phyloP scores from a whole-genome alignment of 495 filamentous ascomycete genomes.

The Talaromyces wortmannii region DNA sequence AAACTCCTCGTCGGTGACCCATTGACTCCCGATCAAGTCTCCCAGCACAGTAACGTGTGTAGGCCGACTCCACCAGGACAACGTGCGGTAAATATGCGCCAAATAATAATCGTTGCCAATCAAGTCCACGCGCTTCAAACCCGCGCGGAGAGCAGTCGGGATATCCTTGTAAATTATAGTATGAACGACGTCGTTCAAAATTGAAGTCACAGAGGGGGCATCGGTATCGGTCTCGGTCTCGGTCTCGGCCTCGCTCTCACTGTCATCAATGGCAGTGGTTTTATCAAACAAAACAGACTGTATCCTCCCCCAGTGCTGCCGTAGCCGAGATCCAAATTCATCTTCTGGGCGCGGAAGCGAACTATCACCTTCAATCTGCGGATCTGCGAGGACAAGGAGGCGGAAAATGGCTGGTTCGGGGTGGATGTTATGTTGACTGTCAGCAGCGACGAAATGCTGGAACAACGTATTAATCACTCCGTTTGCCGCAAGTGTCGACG shows the following conservation, averaged over 20 bases:
- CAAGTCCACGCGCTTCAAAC: slow-evolving; percentile 76
- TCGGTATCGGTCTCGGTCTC: slow-evolving; percentile 7
- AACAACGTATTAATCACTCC: slow-evolving; percentile 40
- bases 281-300: slow-evolving; percentile 22
- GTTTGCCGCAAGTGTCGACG: slow-evolving; percentile 6
- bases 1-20: slow-evolving; percentile 86
- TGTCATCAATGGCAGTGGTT: slow-evolving; percentile 1
- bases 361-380: slow-evolving; percentile 90
- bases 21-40: slow-evolving; percentile 92
- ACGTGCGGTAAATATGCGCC: slow-evolving; percentile 82
- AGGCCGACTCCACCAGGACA: slow-evolving; percentile 73
- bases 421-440: neutral
- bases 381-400: slow-evolving; percentile 85
- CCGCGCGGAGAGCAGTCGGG: slow-evolving; percentile 50
- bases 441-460: slow-evolving; percentile 32
- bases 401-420: slow-evolving; percentile 58
- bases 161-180: slow-evolving; percentile 54
- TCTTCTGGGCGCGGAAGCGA: slow-evolving; percentile 60
- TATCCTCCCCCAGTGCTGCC: slow-evolving; percentile 43
- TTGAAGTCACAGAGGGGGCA: slow-evolving; percentile 12
- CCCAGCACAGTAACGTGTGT: slow-evolving; percentile 88
- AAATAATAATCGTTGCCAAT: slow-evolving; percentile 94
- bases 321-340: slow-evolving; percentile 52
- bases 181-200: slow-evolving; percentile 35
- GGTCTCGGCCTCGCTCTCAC: slow-evolving; percentile 8